phyloP scores from a whole-genome alignment of 1,139 yeast species.

The Debaryomyces subglobosus region DNA sequence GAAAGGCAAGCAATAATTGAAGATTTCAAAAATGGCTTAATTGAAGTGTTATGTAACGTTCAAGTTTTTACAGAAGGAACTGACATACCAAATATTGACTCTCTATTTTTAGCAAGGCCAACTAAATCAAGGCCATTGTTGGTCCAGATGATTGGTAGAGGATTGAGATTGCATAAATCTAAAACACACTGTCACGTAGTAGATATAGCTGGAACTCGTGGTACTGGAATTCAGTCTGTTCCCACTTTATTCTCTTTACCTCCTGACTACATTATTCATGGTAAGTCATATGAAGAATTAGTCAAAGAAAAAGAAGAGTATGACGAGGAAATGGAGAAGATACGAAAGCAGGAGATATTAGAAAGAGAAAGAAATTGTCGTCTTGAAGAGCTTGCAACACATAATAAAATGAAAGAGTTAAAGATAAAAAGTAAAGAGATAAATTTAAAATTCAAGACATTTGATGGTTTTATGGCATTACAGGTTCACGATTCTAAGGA shows the following conservation, averaged over 20 bases:
- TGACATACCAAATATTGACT: slow-evolving; percentile 89
- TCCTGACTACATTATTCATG: slow-evolving; percentile 32
- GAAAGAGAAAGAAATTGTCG: slow-evolving; percentile 21
- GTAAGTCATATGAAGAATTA: slow-evolving; percentile 32
- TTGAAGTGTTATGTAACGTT: slow-evolving; percentile 82
- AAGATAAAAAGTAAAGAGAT: slow-evolving; percentile 18
- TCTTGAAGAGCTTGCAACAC: slow-evolving; percentile 18
- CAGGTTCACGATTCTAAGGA: slow-evolving; percentile 18
- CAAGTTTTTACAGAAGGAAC: slow-evolving; percentile 95
- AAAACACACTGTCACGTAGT: slow-evolving; percentile 74
- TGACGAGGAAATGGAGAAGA: slow-evolving; percentile 16
- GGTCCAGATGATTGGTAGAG: slow-evolving; percentile 92
- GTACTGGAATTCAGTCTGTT: slow-evolving; percentile 60
- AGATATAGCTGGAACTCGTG: slow-evolving; percentile 71
- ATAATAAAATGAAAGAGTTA: slow-evolving; percentile 18
- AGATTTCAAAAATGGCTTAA: slow-evolving; percentile 62
- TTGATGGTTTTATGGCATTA: slow-evolving; percentile 37
- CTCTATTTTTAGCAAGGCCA: slow-evolving; percentile 78
- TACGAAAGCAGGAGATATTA: slow-evolving; percentile 18
- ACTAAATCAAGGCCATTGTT: slow-evolving; percentile 73
- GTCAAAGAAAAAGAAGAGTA: slow-evolving; percentile 26
- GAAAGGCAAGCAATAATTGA: slow-evolving; percentile 57
- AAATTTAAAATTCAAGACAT: slow-evolving; percentile 27
- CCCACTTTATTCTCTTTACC: slow-evolving; percentile 59
- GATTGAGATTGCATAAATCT: slow-evolving; percentile 63